A percentile compares a stretch with the other conserved stretches of the same genome.
phyloP scores from a whole-genome alignment of 2,329 filamentous ascomycete species.

The Trichoderma sp. region DNA sequence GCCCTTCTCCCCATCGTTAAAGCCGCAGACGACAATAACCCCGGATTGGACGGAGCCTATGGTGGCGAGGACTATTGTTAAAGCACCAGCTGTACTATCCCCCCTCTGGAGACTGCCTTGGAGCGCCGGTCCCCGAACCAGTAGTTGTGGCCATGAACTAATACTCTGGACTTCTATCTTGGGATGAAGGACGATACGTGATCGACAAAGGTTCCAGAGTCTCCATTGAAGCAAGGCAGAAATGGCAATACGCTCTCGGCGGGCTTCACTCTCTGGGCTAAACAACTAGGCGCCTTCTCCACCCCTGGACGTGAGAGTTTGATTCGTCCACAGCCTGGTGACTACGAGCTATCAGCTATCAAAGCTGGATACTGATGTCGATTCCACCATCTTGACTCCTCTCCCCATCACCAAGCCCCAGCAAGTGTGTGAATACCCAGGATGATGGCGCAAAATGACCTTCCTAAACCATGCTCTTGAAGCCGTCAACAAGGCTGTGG shows the following conservation, averaged over 20 bases:
- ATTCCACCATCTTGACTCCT: conserved; percentile 14
- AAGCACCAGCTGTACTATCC: not conserved
- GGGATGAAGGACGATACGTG: conserved; percentile 7
- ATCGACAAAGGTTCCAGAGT: conserved; percentile 21
- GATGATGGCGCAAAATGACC: conserved; percentile 12
- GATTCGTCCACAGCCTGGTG: not conserved
- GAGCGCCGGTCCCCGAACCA: not conserved
- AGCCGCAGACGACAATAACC: not conserved
- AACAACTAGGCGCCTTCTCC: not conserved
- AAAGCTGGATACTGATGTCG: not conserved
- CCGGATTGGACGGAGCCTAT: not conserved
- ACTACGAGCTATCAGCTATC: not conserved
- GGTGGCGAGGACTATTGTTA: conserved; percentile 6
- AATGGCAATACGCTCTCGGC: conserved; percentile 9
- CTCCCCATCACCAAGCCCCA: conserved; percentile 5
- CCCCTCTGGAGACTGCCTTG: not conserved
- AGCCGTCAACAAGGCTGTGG: not conserved
- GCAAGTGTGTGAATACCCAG: conserved; percentile 2
- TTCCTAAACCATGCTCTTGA: conserved; percentile 20
- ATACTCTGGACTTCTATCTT: conserved; percentile 20
- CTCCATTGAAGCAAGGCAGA: conserved; percentile 3
- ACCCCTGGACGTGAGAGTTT: not conserved
- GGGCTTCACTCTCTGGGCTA: not conserved
- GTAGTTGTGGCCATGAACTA: conserved; percentile 1
- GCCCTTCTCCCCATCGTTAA: not conserved